A percentile compares a stretch with the other conserved stretches of the same genome.
Evolutionary conservation across 139 green algal genomes (phyloP).

Genomic region (Asterochloris erici): DNA sequence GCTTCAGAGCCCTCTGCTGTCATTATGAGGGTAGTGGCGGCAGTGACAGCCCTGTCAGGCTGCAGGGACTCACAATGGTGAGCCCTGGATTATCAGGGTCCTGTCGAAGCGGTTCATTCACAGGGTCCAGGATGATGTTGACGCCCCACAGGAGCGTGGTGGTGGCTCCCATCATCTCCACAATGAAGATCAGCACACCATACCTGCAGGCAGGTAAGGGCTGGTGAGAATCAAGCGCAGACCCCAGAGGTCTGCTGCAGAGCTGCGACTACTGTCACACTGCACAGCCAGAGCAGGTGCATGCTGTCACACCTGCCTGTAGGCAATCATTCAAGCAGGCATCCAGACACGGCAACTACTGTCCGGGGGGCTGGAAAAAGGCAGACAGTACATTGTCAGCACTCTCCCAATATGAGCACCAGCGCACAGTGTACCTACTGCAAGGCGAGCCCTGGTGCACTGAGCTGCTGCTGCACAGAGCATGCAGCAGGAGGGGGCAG

Average conservation of each 20-base stretch:
- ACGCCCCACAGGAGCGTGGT: slow-evolving; percentile 24
- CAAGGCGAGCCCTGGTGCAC: no score
- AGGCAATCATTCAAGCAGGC: not conserved
- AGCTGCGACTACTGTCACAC: not conserved
- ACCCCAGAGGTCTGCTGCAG: not conserved
- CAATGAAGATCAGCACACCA: slow-evolving; percentile 19
- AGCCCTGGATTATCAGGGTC: slow-evolving; percentile 23
- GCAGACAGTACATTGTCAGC: no score
- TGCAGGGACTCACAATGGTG: not conserved
- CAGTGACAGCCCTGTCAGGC: no score
- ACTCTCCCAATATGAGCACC: no score
- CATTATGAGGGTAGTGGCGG: no score
- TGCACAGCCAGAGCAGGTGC: not conserved
- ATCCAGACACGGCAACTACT: not conserved
- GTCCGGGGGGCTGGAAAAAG: not conserved
- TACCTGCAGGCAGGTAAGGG: slow-evolving; percentile 1
- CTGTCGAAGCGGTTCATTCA: slow-evolving; percentile 13
- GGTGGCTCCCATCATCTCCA: slow-evolving; percentile 30
- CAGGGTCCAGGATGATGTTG: slow-evolving; percentile 24
- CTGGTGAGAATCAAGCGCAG: not conserved
- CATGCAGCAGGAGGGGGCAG: no score
- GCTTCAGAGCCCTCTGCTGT: not conserved
- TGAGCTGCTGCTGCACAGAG: no score
- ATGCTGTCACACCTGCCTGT: not conserved
- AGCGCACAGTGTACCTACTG: no score